Base-by-base conservation (phyloP, 306 rosid genomes). In the Trichosanthes truncata region DNA sequence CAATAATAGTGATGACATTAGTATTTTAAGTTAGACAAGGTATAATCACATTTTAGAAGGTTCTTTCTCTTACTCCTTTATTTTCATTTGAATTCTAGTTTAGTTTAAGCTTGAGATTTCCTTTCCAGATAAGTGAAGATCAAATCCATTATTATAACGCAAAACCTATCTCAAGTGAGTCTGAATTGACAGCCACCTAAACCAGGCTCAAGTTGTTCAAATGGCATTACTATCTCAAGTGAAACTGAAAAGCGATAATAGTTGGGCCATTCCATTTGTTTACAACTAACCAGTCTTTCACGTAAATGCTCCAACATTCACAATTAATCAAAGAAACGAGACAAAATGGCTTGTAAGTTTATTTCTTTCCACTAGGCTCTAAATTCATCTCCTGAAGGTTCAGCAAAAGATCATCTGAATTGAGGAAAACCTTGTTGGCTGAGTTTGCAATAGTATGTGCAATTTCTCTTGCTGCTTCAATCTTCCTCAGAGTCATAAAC, bases 401-500 rank as follows among this genome's bases (percentile, higher is more conserved):
- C 80, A 90, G 83, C 79, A 94, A 80, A 81, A 92, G 90, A 83
- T 92, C 93, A 63, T 86, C 84, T 1, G 96, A 84, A 60, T 89
- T 88, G 80, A 94, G 84, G 87, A 41, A 88, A 83, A 87, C 93
- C 68, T 85, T 89, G 87, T 92, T 94, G 45, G 92, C 83, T 56
- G 93, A 83, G 60, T 81, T 79, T 51, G 98, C 78, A 78, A 94
- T 85, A 2, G 88, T 84, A 0, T 81, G 88, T 4, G 97, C 97
- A 4, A 90, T 94, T 59, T 89, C 98, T 86, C 98, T 92, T 17
- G 92, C 91, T 78, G 97, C 98, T 91, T 94, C 97, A 41, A 94
- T 92, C 87, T 89, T 92, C 91, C 97, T 89, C 21, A 90, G 81
- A 55, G 90, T 86, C 84, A 88, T 89, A 79, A 94, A 90, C 10